These are phyloP conservation scores for Corymbia maculata DNA, from an alignment of 345 rosid species.

Conservation along the genomic window DNA sequence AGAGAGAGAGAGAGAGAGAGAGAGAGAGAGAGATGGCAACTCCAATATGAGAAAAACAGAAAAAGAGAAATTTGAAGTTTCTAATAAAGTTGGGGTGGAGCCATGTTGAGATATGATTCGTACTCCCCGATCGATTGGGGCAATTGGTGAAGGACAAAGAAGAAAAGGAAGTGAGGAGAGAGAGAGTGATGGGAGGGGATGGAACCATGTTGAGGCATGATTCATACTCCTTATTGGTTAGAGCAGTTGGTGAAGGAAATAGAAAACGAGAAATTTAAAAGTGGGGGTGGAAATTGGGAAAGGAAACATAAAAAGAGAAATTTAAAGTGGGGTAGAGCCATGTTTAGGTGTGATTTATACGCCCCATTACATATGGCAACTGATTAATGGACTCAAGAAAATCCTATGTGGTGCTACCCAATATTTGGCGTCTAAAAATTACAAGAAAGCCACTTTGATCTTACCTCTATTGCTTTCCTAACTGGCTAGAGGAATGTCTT, in stretches of 20 bases:
- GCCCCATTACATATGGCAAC: background rate
- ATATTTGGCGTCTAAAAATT: background rate
- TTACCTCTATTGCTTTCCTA: too few relatives aligned
- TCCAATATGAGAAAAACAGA: too few relatives aligned
- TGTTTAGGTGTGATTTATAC: background rate
- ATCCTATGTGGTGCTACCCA: background rate
- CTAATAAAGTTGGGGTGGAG: background rate
- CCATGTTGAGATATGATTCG: background rate
- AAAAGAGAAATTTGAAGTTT: background rate
- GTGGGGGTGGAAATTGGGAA: accelerated
- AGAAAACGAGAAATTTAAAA: background rate
- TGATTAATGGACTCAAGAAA: too few relatives aligned
- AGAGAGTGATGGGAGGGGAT: too few relatives aligned
- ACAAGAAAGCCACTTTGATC: too few relatives aligned
- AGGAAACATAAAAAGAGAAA: background rate
- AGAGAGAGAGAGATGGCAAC: too few relatives aligned
- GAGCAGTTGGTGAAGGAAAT: background rate
- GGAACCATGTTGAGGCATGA: too few relatives aligned
- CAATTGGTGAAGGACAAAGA: background rate
- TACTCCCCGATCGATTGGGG: background rate
- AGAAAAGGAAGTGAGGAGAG: background rate
- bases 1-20: too few relatives aligned
- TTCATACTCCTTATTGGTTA: too few relatives aligned
- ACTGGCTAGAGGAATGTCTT: too few relatives aligned
- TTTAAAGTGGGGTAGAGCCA: background rate